Evolutionary conservation across 352 stramenopile genomes (phyloP).

Genomic region (Phytophthora pinifolia): DNA sequence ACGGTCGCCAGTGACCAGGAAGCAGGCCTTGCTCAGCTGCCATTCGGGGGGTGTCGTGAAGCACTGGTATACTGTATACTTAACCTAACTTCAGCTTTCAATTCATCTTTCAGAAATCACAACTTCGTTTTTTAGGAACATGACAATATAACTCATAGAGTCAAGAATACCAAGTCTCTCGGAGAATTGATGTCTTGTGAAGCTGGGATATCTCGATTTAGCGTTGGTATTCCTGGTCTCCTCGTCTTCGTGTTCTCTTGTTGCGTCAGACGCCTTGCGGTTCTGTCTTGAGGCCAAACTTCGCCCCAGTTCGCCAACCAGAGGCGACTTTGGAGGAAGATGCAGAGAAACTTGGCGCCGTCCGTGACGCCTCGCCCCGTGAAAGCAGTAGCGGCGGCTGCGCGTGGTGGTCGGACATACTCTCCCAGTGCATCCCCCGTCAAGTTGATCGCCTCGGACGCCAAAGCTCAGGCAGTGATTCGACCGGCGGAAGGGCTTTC

Average conservation of each 20-base stretch:
- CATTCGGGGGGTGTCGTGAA: too few relatives aligned
- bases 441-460: constrained; percentile 31
- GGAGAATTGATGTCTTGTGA: background rate
- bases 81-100: too few relatives aligned
- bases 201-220: constrained; percentile 16
- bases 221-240: constrained; percentile 18
- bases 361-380: constrained; percentile 62
- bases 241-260: constrained; percentile 7
- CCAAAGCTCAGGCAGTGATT: constrained; percentile 19
- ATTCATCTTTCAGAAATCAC: background rate
- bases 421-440: constrained; percentile 46
- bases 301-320: background rate
- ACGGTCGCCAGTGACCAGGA: too few relatives aligned
- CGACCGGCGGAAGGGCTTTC: constrained; percentile 33
- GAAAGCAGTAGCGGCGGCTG: constrained; percentile 31
- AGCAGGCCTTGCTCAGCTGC: too few relatives aligned
- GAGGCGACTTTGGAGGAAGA: constrained; percentile 10
- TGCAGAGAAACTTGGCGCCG: constrained; percentile 53
- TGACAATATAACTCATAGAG: background rate
- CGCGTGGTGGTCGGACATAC: constrained; percentile 51
- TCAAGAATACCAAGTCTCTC: constrained; percentile 17
- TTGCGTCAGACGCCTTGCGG: background rate
- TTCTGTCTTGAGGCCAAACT: background rate
- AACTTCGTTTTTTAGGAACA: background rate
- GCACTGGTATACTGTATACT: too few relatives aligned